phyloP scores from a whole-genome alignment of 495 filamentous ascomycete genomes.

The Daldinia decipiens region DNA sequence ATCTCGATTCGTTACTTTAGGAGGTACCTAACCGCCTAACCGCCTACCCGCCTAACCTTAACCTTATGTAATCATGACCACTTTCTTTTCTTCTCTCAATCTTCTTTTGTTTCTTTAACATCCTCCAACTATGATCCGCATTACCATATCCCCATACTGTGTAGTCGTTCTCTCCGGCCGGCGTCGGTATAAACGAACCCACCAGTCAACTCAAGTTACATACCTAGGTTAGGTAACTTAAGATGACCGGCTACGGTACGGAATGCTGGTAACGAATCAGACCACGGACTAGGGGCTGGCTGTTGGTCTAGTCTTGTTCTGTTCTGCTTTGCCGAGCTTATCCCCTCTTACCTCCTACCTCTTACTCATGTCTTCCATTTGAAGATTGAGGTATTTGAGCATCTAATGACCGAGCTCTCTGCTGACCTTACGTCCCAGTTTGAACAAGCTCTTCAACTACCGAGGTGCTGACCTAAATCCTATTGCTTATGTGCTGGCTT shows the following conservation, averaged over 20 bases:
- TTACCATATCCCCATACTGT: background rate
- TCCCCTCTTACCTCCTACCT: conserved; percentile 29
- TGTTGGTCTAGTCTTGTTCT: conserved; percentile 6
- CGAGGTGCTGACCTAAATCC: conserved; percentile 14
- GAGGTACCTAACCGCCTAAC: too few relatives aligned
- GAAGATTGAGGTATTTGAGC: conserved; percentile 19
- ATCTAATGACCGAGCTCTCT: conserved; percentile 1
- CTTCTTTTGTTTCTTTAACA: background rate
- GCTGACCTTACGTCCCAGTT: conserved; percentile 15
- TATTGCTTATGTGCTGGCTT: conserved; percentile 19
- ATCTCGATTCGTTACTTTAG: background rate
- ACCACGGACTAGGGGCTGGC: conserved; percentile 1
- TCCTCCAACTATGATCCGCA: conserved; percentile 13
- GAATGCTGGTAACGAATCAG: conserved; percentile 24
- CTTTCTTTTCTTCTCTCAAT: background rate
- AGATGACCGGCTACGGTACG: conserved; percentile 10
- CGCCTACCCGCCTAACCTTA: background rate
- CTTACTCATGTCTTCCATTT: conserved; percentile 16
- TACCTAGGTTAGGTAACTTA: background rate
- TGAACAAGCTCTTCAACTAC: conserved; percentile 29
- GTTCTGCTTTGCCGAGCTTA: conserved; percentile 26
- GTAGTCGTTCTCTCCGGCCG: background rate
- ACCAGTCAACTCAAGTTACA: conserved; percentile 12
- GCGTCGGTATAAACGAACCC: background rate
- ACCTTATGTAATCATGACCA: background rate